Percentiles rank a stretch among this genome's conserved stretches.
These are phyloP conservation scores for Calvatia gigantea DNA, from an alignment of 768 basidiomycete species.

Conservation along the genomic window DNA sequence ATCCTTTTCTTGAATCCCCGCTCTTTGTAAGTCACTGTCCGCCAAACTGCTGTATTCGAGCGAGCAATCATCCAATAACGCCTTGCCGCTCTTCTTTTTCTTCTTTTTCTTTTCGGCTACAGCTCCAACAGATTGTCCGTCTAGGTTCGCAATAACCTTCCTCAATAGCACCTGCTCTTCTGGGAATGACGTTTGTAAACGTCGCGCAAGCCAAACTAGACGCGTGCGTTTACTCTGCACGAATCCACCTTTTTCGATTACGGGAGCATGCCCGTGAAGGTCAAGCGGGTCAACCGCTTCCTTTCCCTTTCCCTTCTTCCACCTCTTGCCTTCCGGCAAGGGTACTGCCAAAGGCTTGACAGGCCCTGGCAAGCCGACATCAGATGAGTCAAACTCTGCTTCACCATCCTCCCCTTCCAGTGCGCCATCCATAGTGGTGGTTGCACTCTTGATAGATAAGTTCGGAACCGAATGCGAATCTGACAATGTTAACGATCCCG, in stretches of 20 bases:
- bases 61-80: constrained; percentile 1
- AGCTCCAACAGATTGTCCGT: constrained; percentile 12
- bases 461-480: constrained; percentile 16
- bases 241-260: neutral
- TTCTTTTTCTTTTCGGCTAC: constrained; percentile 13
- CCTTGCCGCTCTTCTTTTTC: constrained; percentile 9
- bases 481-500: constrained; percentile 2
- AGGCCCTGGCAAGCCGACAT: neutral
- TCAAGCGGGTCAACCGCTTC: neutral
- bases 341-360: neutral
- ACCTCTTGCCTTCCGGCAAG: neutral
- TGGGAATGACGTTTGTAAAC: constrained; percentile 54
- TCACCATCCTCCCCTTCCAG: constrained; percentile 1
- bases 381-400: neutral
- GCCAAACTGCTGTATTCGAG: constrained; percentile 6
- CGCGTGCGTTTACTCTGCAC: constrained; percentile 33
- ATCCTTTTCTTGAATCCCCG: constrained; percentile 20
- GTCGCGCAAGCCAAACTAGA: constrained; percentile 51
- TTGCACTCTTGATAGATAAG: neutral
- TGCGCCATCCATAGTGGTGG: neutral
- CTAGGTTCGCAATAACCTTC: constrained; percentile 22
- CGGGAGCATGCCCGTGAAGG: constrained; percentile 1
- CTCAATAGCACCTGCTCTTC: constrained; percentile 36
- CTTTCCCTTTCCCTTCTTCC: neutral
- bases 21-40: constrained; percentile 10